Base-by-base conservation (phyloP, 768 basidiomycete species). In the Pilatotrama ljubarskyi region DNA sequence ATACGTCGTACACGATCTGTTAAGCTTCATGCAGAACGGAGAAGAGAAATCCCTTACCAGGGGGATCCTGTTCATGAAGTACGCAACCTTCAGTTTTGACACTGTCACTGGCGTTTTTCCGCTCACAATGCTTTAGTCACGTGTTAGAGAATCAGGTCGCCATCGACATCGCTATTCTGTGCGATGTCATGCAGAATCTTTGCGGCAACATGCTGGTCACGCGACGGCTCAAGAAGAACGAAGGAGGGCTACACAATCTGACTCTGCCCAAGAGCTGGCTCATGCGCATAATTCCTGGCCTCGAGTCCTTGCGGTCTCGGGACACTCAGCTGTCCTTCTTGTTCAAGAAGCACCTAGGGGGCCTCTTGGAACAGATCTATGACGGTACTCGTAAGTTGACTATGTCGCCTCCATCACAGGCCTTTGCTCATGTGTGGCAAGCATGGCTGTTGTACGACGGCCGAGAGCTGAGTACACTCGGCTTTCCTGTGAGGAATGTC, bases 221-320 rank as follows among this genome's bases (percentile, higher is more conserved):
- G 1, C 65, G 67, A 41, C 70, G 68, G 0, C 66, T 70, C n/a
- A n/a, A n/a, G 55, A 62, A 65, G 61, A 49, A 38, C 13, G 20
- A 20, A 3, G 42, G 64, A 43, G 44, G 62, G 15, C 68, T 84
- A 0, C 80, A 86, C 65, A 73, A 75, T 15, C 63, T 84, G 25
- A 78, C 79, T 5, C 74, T 88, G 35, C 86, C 86, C 0, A 77
- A 77, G 2, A 80, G 77, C 51, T 88, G 85, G 84, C 15, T 69
- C 2, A 17, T 53, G 40, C 37, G 48, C 2, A 25, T 64, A 1
- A 3, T 52, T 0, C 51, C 41, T 4, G 20, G 55, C 17, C 15
- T 59, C 13, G 29, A 49, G 7, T 9, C 14, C 7, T 29, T 63
- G 32, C 29, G 6, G 3, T 22, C 36, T 7, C 53, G 38, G 38